Base-by-base conservation (phyloP, 495 filamentous ascomycete genomes). In the Cladorrhinum samala region DNA sequence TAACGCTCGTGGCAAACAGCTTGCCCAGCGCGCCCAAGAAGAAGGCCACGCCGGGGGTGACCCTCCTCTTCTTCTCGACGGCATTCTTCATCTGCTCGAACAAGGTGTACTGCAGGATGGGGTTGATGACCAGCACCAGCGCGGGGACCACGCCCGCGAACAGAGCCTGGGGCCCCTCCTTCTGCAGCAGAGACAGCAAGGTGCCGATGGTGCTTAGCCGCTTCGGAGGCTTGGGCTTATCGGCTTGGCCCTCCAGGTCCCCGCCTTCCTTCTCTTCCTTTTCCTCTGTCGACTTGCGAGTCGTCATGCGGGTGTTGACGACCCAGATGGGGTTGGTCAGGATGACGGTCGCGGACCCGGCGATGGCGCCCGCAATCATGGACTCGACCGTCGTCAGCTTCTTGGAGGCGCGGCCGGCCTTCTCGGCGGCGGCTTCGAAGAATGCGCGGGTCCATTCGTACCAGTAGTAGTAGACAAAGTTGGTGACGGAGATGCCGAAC, bases 401-500 rank as follows among this genome's bases (percentile, higher is more conserved):
- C 67, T 83, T 85, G 27, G 83, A 86, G 25, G 82, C 78, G 37
- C 91, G 84, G n/a, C 88, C 87, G 41, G 87, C 69, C 59, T 82
- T 82, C 27, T 76, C 60, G 25, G 90, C 89, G 11, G 91, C 88
- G 37, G 82, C 81, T 68, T 95, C 89, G 70, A 97, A 96, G 60
- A 84, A 84, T 40, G 88, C 77, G 19, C 93, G 86, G 49, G 91
- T 92, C 87, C 89, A 97, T 74, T 99, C 93, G 74, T 96, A 99
- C 88, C 93, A 99, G 73, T 99, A 99, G 72, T 99, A 99, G 72
- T 99, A 99, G 19, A 99, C 91, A 60, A 99, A 97, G 71, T 99
- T 99, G 50, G 93, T 99, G 53, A 99, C 85, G 68, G 87, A 92
- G 73, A 97, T 97, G 60, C 94, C 93, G 68, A 99, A 96, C 3